Conservation (phyloP, 2,329 filamentous ascomycete genomes). For the Fusarium marasasianum region DNA sequence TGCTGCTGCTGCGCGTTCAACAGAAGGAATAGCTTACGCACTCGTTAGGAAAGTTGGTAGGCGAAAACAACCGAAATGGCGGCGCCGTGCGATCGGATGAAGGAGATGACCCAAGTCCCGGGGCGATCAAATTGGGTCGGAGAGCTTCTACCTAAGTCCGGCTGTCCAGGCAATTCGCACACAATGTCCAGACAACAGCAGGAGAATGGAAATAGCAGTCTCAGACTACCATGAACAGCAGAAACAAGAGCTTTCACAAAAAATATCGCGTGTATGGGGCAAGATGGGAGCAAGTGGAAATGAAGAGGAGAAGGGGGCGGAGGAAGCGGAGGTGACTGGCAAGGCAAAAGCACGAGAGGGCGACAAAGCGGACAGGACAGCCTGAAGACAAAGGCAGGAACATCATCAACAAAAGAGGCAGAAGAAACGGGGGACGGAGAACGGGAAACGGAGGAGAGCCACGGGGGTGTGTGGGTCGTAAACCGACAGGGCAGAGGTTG, state of each 20-base stretch:
- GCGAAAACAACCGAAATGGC: constrained; percentile 29
- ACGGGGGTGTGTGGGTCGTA: constrained; percentile 31
- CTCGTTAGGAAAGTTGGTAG: not conserved
- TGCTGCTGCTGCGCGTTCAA: not conserved
- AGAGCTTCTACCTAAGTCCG: constrained; percentile 12
- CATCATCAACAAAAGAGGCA: constrained; percentile 19
- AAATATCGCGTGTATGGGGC: constrained; percentile 9
- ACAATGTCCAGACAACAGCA: constrained; percentile 8
- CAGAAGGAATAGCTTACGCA: constrained; percentile 12
- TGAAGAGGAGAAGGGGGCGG: constrained; percentile 17
- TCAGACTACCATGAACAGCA: not conserved
- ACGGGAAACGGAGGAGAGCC: constrained; percentile 36
- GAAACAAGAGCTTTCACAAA: not conserved
- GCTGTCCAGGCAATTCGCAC: constrained; percentile 20
- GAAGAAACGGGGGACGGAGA: constrained; percentile 27
- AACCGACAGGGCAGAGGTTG: constrained; percentile 28
- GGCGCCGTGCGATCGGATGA: constrained; percentile 30
- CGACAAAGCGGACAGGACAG: constrained; percentile 23
- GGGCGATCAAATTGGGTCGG: constrained; percentile 20
- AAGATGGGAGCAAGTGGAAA: constrained; percentile 11
- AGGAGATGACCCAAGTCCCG: constrained; percentile 22
- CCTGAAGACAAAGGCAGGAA: constrained; percentile 35
- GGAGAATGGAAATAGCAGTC: not conserved
- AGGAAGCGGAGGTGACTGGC: constrained; percentile 21
- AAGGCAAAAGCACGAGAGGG: constrained; percentile 27